Evolutionary conservation across 2,329 filamentous ascomycete genomes (phyloP), one percentile per base, ranked within the genome.

Genomic region (Didymella sp.): DNA sequence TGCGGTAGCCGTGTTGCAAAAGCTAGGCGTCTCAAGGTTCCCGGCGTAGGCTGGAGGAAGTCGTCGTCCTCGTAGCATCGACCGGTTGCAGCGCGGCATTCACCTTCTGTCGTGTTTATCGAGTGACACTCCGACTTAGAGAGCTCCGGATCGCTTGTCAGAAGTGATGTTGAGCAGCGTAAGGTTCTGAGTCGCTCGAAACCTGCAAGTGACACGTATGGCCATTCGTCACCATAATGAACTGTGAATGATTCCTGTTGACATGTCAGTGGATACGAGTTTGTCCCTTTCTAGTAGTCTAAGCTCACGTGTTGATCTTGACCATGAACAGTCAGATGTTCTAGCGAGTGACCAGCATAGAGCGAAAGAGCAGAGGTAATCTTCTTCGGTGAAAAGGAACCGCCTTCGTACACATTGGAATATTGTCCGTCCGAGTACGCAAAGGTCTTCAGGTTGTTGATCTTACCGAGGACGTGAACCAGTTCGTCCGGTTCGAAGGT

Each of bases 131-230:
- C 19, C 7, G 35, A n/a, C 22, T 7, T 33, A n/a, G 33, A 15
- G 24, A 28, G n/a, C 17, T 30, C 11, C 25, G 45, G 35, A 22
- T 48, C 35, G 19, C 45, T 48, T 22, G 45, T 40, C 6, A 48
- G 35, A 5, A 48, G 35, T n/a, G 19, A 48, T 2, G 35, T 48
- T 2, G 33, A 48, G 30, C 45, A 48, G 22, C 45, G 45, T 12
- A 48, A 30, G 12, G 45, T 48, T 13, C 22, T 48, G 24, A 48
- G 45, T n/a, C 22, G 25, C n/a, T 48, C 5, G 35, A 48, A 48
- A 6, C 11, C 45, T 27, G 33, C 45, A 30, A 48, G 24, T 2
- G 45, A 48, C 12, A 30, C 45, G 35, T 48, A 30, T 19, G 33
- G 35, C 19, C 37, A 13, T 28, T 48, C 45, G 12, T 9, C 2